phyloP scores from a whole-genome alignment of 768 basidiomycete genomes.

The Amanita subjunquillea region DNA sequence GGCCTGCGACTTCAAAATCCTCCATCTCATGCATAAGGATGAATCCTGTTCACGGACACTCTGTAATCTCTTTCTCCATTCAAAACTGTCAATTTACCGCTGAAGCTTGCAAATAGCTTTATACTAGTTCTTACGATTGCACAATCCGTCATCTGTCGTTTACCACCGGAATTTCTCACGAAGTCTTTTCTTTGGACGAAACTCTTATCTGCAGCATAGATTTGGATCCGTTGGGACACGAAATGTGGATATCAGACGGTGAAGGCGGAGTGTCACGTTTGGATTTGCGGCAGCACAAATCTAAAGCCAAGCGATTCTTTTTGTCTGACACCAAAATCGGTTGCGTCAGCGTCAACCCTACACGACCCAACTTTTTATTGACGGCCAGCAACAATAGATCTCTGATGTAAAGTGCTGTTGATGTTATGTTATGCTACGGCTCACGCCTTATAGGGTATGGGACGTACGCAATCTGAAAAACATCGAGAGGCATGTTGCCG shows the following conservation, averaged over 20 bases:
- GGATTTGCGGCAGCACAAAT: slow-evolving; percentile 58
- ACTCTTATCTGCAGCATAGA: slow-evolving; percentile 64
- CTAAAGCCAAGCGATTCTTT: slow-evolving; percentile 47
- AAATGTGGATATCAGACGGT: slow-evolving; percentile 80
- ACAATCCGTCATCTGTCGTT: slow-evolving; percentile 69
- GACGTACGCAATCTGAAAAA: slow-evolving; percentile 56
- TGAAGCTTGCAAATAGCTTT: slow-evolving; percentile 36
- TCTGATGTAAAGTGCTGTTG: slow-evolving; percentile 43
- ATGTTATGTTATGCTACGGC: not conserved
- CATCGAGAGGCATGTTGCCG: slow-evolving; percentile 26
- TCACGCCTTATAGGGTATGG: slow-evolving; percentile 50
- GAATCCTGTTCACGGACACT: slow-evolving; percentile 67
- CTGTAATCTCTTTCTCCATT: slow-evolving; percentile 28
- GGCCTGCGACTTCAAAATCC: slow-evolving; percentile 74
- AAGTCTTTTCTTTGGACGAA: slow-evolving; percentile 56
- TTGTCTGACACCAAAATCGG: slow-evolving; percentile 71
- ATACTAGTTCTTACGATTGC: slow-evolving; percentile 76
- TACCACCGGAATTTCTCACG: slow-evolving; percentile 57
- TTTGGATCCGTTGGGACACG: slow-evolving; percentile 52
- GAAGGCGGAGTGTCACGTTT: slow-evolving; percentile 64
- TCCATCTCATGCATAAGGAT: slow-evolving; percentile 74
- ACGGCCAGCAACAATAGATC: slow-evolving; percentile 69
- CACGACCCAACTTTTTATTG: slow-evolving; percentile 50
- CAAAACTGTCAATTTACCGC: not conserved
- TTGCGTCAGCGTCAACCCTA: slow-evolving; percentile 70